phyloP scores from a whole-genome alignment of 2,329 filamentous ascomycete genomes.

The Colletotrichum magnum region DNA sequence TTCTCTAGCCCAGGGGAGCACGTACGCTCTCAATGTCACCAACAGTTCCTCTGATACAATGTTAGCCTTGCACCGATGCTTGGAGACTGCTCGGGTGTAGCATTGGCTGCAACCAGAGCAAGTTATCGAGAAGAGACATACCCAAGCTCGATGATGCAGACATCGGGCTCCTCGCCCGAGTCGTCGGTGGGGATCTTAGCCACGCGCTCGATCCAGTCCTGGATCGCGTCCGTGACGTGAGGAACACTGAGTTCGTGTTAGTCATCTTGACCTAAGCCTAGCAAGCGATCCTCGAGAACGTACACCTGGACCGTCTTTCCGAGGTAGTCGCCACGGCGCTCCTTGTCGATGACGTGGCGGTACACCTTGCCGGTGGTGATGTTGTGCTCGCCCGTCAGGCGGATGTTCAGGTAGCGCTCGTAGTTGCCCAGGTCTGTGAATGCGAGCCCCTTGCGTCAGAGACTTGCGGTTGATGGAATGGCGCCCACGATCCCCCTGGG shows the following conservation, averaged over 20 bases:
- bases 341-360: constrained; percentile 84
- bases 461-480: constrained; percentile 28
- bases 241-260: constrained; percentile 69
- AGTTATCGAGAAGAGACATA: constrained; percentile 55
- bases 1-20: neutral
- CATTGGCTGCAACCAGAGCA: neutral
- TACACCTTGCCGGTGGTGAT: constrained; percentile 99
- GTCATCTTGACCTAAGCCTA: neutral
- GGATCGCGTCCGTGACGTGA: constrained; percentile 91
- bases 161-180: constrained; percentile 85
- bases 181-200: constrained; percentile 89
- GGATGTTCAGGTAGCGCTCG: constrained; percentile 81
- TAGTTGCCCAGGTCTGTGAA: constrained; percentile 68
- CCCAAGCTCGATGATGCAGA: constrained; percentile 78
- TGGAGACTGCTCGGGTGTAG: neutral
- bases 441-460: constrained; percentile 34
- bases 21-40: constrained; percentile 82
- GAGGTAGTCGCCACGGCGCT: constrained; percentile 80
- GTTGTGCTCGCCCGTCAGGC: constrained; percentile 88
- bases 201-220: constrained; percentile 92
- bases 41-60: constrained; percentile 45
- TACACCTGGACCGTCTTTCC: constrained; percentile 87
- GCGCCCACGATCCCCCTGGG: neutral
- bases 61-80: constrained; percentile 7
- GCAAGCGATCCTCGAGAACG: constrained; percentile 23